Base-by-base conservation (phyloP, 768 basidiomycete species). In the Suillus paluster region DNA sequence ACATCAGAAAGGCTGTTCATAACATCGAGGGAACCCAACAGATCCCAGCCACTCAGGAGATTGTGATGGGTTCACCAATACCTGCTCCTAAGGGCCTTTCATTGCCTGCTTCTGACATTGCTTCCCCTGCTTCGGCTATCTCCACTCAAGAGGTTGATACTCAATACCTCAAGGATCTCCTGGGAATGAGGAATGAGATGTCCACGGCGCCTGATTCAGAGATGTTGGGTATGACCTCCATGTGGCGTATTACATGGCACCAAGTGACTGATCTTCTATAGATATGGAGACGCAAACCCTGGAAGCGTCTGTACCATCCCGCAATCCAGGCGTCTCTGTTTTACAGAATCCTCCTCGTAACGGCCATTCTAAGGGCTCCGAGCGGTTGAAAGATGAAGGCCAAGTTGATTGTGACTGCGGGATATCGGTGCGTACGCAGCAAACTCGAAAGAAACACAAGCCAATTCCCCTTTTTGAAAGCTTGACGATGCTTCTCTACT, bases 331-430 rank as follows among this genome's bases (percentile, higher is more conserved):
- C 52, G 41, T 11, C 7, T 25, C 54, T 42, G 21, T 10, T 46
- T n/a, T n/a, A 10, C 44, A 45, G 21, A 41, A 27, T 10, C 34
- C 38, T 34, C n/a, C 4, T 36, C 52, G 39, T 19, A 57, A 68
- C 36, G 44, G 33, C 19, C 61, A 64, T 15, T 27, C 54, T 63
- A 67, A 54, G 60, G 59, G 60, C 48, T 44, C 59, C 48, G 62
- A 64, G 41, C 49, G 42, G 23, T 57, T 61, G 41, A 70, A 68
- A 38, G 71, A 67, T 11, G 81, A 83, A 63, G 75, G 74, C 11
- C 81, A 76, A 3, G 65, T 89, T 25, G 75, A 86, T n/a, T 93
- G 92, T 66, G 88, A 90, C 64, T 94, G 92, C 67, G 87, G 83
- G 6, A 80, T 90, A 59, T 64, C 63, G 55, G 91, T 90, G 70